These are phyloP conservation scores for Thymus quinquecostatus DNA, from an alignment of 257 asterid species.

Conservation along the genomic window DNA sequence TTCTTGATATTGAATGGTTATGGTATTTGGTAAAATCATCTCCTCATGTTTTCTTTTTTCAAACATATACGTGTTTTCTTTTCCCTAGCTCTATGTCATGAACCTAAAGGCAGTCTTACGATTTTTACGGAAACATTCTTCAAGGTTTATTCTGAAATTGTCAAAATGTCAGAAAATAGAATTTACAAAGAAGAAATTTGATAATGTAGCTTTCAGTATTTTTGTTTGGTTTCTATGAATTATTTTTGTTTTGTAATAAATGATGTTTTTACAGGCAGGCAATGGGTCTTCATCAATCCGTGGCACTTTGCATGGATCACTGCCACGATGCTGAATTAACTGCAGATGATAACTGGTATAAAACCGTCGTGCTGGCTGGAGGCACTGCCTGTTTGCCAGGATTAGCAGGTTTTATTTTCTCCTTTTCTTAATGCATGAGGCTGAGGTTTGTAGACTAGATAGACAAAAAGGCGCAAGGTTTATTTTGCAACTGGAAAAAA, in stretches of 20 bases:
- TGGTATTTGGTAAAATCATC: slow-evolving; percentile 25
- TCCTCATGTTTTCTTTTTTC: slow-evolving; percentile 9
- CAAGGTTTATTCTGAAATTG: slow-evolving; percentile 19
- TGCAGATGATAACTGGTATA: slow-evolving; percentile 76
- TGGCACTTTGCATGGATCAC: slow-evolving; percentile 92
- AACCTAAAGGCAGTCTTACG: not conserved
- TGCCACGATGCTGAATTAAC: slow-evolving; percentile 83
- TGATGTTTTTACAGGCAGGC: slow-evolving; percentile 63
- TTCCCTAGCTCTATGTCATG: no score
- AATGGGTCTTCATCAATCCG: slow-evolving; percentile 85
- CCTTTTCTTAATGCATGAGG: slow-evolving; percentile 12
- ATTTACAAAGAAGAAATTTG: slow-evolving; percentile 15
- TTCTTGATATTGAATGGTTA: slow-evolving; percentile 34
- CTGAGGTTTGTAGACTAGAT: slow-evolving; percentile 23
- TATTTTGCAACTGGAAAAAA: not conserved
- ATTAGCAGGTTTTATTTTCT: slow-evolving; percentile 68
- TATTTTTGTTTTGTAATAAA: slow-evolving; percentile 15
- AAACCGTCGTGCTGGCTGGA: slow-evolving; percentile 82
- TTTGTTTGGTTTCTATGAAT: slow-evolving; percentile 14
- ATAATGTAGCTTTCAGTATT: slow-evolving; percentile 1
- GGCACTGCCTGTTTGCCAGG: slow-evolving; percentile 98
- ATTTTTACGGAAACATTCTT: slow-evolving; percentile 25
- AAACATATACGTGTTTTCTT: slow-evolving; percentile 15
- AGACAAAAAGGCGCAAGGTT: not conserved
- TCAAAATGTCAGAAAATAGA: slow-evolving; percentile 8